These are phyloP conservation scores for Yarrowia yakushimensis DNA, from an alignment of 805 yeast species.

Conservation along the genomic window DNA sequence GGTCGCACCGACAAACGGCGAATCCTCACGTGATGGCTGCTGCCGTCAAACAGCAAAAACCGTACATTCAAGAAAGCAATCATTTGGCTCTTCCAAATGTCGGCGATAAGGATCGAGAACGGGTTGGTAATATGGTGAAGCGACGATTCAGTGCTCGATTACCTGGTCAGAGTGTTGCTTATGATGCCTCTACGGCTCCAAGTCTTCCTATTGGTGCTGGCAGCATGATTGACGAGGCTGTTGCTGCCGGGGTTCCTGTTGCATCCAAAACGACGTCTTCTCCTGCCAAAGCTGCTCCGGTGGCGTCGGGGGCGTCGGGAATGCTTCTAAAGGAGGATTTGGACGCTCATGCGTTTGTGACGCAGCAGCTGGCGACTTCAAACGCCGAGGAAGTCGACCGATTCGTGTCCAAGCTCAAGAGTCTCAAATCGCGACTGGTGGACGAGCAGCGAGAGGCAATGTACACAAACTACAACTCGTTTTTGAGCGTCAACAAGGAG, in stretches of 20 bases:
- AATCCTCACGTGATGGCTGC: constrained; percentile 18
- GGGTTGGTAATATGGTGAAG: constrained; percentile 34
- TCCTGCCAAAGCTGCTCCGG: constrained; percentile 15
- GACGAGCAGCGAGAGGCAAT: constrained; percentile 35
- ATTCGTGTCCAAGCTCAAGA: constrained; percentile 53
- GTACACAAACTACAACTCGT: constrained; percentile 36
- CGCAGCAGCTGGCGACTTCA: constrained; percentile 54
- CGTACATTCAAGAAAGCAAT: constrained; percentile 26
- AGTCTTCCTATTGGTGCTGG: constrained; percentile 70
- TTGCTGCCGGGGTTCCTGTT: neutral
- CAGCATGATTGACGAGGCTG: constrained; percentile 55
- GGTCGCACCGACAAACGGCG: constrained; percentile 35
- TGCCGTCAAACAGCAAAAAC: constrained; percentile 22
- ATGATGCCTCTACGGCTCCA: constrained; percentile 73
- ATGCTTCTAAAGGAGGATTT: constrained; percentile 35
- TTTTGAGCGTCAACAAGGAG: constrained; percentile 44
- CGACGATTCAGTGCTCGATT: constrained; percentile 32
- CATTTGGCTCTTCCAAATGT: constrained; percentile 30
- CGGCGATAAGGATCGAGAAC: constrained; percentile 31
- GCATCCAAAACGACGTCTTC: neutral
- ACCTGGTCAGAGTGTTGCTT: constrained; percentile 58
- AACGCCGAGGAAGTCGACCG: constrained; percentile 70
- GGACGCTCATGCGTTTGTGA: constrained; percentile 49
- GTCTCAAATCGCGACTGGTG: constrained; percentile 50
- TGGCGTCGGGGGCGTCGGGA: neutral